Evolutionary conservation across 2,329 filamentous ascomycete species (phyloP).

Genomic region (Aspergillus ochraceus): DNA sequence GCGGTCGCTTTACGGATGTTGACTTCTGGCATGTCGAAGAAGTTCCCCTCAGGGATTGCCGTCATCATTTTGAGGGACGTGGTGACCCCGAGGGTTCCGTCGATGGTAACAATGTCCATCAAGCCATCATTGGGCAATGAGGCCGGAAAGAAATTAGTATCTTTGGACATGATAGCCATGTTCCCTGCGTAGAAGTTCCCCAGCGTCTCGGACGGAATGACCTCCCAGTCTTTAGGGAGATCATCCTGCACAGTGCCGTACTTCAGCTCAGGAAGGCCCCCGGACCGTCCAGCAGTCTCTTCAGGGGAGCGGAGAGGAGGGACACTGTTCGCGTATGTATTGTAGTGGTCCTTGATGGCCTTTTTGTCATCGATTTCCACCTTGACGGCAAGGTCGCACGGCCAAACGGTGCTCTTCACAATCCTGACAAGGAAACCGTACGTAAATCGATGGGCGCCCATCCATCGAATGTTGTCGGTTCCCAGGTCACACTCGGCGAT

Average conservation of each 20-base stretch:
- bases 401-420: conserved; percentile 75
- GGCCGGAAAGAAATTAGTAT: conserved; percentile 79
- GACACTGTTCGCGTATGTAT: conserved; percentile 44
- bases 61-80: conserved; percentile 70
- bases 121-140: conserved; percentile 79
- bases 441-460: conserved; percentile 83
- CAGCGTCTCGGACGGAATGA: conserved; percentile 71
- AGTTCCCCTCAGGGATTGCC: conserved; percentile 68
- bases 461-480: conserved; percentile 90
- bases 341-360: conserved; percentile 72
- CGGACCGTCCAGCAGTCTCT: conserved; percentile 42
- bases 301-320: conserved; percentile 21
- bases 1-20: conserved; percentile 82
- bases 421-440: conserved; percentile 79
- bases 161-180: conserved; percentile 87
- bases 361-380: conserved; percentile 76
- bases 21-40: conserved; percentile 78
- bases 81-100: conserved; percentile 69
- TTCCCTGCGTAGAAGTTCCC: conserved; percentile 95
- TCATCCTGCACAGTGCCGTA: conserved; percentile 80
- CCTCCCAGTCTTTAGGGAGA: conserved; percentile 74
- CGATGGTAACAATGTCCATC: conserved; percentile 79
- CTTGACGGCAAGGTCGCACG: conserved; percentile 84
- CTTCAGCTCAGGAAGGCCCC: conserved; percentile 68
- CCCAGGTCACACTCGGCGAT: conserved; percentile 87